Conservation (phyloP, 1,139 yeast genomes). For the Debaryomycetaceae sp. region DNA sequence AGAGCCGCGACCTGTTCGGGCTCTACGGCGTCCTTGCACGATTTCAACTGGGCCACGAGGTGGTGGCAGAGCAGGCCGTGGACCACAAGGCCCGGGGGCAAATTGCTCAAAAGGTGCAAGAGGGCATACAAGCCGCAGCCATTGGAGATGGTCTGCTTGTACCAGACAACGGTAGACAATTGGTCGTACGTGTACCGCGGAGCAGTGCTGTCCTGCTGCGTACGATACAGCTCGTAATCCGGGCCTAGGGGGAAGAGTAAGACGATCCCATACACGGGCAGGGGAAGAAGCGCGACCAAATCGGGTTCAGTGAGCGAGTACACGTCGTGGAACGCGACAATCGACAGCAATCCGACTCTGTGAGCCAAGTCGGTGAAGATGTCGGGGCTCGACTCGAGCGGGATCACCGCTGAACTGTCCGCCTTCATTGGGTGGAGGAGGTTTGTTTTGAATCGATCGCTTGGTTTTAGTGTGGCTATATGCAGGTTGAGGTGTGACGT, state of each 20-base stretch:
- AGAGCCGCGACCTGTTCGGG: constrained; percentile 15
- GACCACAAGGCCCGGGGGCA: constrained; percentile 35
- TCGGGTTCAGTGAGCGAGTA: constrained; percentile 77
- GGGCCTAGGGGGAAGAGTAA: constrained; percentile 72
- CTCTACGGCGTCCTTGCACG: constrained; percentile 1
- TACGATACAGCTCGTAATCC: constrained; percentile 43
- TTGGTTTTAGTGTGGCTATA: neutral
- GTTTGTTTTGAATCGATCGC: neutral
- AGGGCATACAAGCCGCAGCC: constrained; percentile 93
- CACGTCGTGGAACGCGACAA: constrained; percentile 65
- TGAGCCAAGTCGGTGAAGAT: constrained; percentile 66
- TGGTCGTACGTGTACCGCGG: constrained; percentile 8
- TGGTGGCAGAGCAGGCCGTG: constrained; percentile 22
- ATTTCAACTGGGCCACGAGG: constrained; percentile 7
- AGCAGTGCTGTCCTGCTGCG: constrained; percentile 16
- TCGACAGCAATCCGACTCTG: constrained; percentile 54
- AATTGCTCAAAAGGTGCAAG: constrained; percentile 62
- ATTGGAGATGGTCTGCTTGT: constrained; percentile 72
- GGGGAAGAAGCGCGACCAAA: constrained; percentile 64
- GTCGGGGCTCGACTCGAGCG: constrained; percentile 84
- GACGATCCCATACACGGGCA: constrained; percentile 68
- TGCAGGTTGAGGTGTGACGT: no score
- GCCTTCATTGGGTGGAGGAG: neutral
- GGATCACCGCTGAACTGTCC: constrained; percentile 41
- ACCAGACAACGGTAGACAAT: constrained; percentile 42